A percentile compares a stretch with the other conserved stretches of the same genome.
These are phyloP conservation scores for Boletus tomentosulus DNA, from an alignment of 768 basidiomycete genomes.

Conservation along the genomic window DNA sequence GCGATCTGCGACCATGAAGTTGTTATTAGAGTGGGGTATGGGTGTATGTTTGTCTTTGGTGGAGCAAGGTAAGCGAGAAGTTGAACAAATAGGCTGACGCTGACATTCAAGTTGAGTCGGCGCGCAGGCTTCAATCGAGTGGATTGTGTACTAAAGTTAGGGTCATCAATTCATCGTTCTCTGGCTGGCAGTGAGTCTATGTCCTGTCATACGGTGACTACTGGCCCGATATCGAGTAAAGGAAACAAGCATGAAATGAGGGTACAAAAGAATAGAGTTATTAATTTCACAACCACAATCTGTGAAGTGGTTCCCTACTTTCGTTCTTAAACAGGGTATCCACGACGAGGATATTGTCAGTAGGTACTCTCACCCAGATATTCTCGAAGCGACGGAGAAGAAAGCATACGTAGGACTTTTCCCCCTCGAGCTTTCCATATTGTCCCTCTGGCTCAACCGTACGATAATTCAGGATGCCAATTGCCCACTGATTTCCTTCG, in stretches of 20 bases:
- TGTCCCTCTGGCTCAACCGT: conserved; percentile 7
- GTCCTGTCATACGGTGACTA: too few species aligned
- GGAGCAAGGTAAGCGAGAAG: too few species aligned
- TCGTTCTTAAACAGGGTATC: conserved; percentile 10
- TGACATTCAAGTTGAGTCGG: too few species aligned
- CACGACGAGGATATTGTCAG: conserved; percentile 12
- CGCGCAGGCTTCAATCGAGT: too few species aligned
- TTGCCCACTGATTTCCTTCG: conserved; percentile 7
- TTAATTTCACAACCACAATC: conserved; percentile 30
- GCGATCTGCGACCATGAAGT: too few species aligned
- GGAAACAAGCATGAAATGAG: neutral
- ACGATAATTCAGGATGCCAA: conserved; percentile 14
- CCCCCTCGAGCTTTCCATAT: conserved; percentile 9
- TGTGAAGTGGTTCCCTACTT: conserved; percentile 8
- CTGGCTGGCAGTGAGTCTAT: too few species aligned
- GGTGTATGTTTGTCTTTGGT: too few species aligned
- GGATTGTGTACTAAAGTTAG: too few species aligned
- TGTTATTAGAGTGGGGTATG: too few species aligned
- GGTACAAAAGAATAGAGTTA: conserved; percentile 4
- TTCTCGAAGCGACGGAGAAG: conserved; percentile 8
- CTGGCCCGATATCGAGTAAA: too few species aligned
- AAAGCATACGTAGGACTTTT: conserved; percentile 10
- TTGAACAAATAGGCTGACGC: too few species aligned
- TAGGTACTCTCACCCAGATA: conserved; percentile 11
- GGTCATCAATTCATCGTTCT: too few species aligned